Evolutionary conservation across 1,284 basidiomycete species (phyloP), one percentile per base, ranked within the genome.

Genomic region (Trichosporon sp.): DNA sequence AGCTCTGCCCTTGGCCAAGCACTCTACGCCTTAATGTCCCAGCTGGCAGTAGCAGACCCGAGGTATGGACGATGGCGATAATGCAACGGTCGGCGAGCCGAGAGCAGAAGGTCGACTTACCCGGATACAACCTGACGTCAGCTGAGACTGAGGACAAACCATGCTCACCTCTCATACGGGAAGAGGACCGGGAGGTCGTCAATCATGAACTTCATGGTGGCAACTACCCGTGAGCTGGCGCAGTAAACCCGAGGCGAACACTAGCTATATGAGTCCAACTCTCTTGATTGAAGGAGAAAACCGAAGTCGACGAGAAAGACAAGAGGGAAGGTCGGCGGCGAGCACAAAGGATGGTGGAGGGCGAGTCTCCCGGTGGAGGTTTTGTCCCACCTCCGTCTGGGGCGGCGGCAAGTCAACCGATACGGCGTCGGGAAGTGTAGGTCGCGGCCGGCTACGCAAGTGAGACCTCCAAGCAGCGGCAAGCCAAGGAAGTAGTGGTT

Each of bases 141-240:
- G 74, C 71, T 31, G 26, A 26, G 26, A 26, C 26, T 26, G 26
- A 26, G 26, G 26, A 26, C 26, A 26, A 26, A 26, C 26, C 26
- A 26, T 26, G 70, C 80, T 75, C 68, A 82, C 80, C 83, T 88
- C 86, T 96, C 93, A 84, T 96, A 96, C 84, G 93, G 93, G 84
- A 97, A 97, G 69, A 85, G 75, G 43, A 95, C 94, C 75, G 93
- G 94, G 70, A 98, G 87, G 82, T 96, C 93, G 84, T 97, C 96
- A 79, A 98, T 95, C 82, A 89, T 90, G 87, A 98, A 98, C 87
- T 94, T 96, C 96, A 98, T 98, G 51, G 21, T 81, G 79, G 67
- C 43, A 19, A 10, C 19, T 19, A 19, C 51, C 51, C 5, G 19
- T 10, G 6, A 7, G n/a, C 19, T 11, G n/a, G 21, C 21, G 5